phyloP scores from a whole-genome alignment of 2,329 filamentous ascomycete genomes.

The Lachnellula hyalina region DNA sequence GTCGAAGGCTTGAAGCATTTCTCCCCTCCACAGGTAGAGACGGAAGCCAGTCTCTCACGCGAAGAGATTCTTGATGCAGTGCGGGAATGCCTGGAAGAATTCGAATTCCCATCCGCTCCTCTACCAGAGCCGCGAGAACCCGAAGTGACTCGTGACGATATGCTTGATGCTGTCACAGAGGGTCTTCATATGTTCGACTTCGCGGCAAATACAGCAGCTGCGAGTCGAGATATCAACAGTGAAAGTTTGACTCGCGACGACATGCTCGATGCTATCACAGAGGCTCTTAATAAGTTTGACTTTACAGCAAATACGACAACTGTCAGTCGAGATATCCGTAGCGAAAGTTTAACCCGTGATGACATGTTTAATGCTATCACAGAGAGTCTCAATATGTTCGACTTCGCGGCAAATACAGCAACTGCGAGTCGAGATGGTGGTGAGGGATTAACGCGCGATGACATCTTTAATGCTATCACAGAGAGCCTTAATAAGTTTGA shows the following conservation, averaged over 20 bases:
- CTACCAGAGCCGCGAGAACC: conserved; percentile 48
- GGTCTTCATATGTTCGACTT: conserved; percentile 50
- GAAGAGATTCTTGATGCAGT: conserved; percentile 83
- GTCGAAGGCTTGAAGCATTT: conserved; percentile 83
- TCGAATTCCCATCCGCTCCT: conserved; percentile 66
- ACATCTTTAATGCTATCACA: conserved; percentile 57
- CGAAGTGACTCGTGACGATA: conserved; percentile 56
- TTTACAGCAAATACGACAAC: conserved; percentile 28
- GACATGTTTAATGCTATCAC: conserved; percentile 58
- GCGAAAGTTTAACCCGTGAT: conserved; percentile 59
- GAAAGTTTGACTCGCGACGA: conserved; percentile 67
- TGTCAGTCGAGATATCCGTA: conserved; percentile 53
- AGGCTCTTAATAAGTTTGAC: conserved; percentile 48
- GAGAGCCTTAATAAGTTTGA: conserved; percentile 62
- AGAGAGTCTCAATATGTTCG: conserved; percentile 47
- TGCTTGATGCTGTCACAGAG: conserved; percentile 59
- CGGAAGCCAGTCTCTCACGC: conserved; percentile 63
- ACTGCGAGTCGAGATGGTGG: conserved; percentile 54
- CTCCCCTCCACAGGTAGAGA: conserved; percentile 65
- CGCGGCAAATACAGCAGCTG: conserved; percentile 27
- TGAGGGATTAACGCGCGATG: conserved; percentile 66
- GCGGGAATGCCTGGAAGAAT: conserved; percentile 78
- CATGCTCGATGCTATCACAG: conserved; percentile 55
- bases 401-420: conserved; percentile 35
- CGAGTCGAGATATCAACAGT: conserved; percentile 57